Conservation (phyloP, 2,329 filamentous ascomycete genomes). For the Fusarium tupiense region DNA sequence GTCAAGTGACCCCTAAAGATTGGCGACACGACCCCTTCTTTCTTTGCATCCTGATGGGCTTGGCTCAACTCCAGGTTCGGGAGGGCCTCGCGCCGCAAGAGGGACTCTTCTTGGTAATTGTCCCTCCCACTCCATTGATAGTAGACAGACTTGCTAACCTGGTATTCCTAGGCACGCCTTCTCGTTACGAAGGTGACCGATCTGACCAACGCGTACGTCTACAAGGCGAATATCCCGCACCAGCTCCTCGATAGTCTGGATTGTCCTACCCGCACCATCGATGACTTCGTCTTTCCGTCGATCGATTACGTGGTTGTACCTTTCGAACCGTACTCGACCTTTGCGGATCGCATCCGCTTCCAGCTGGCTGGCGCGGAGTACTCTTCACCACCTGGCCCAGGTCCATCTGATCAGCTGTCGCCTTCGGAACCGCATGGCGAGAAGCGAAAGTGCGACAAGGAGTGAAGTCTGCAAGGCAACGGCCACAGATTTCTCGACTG, state of each 20-base stretch:
- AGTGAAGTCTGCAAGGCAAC: fast-evolving
- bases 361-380: not conserved
- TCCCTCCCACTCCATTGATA: not conserved
- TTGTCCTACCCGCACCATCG: not conserved
- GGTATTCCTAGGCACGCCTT: not conserved
- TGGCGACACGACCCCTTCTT: not conserved
- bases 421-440: not conserved
- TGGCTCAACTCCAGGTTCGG: not conserved
- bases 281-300: not conserved
- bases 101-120: not conserved
- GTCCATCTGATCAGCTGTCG: not conserved
- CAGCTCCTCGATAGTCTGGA: not conserved
- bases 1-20: not conserved
- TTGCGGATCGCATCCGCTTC: not conserved
- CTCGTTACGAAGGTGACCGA: not conserved
- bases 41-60: not conserved
- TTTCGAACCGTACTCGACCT: not conserved
- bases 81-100: fast-evolving
- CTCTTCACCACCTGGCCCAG: not conserved
- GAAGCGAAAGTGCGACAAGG: not conserved
- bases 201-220: not conserved
- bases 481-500: no score
- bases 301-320: not conserved
- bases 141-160: not conserved
- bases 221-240: not conserved